phyloP scores from a whole-genome alignment of 495 filamentous ascomycete genomes.

The Haplographium delicatum region DNA sequence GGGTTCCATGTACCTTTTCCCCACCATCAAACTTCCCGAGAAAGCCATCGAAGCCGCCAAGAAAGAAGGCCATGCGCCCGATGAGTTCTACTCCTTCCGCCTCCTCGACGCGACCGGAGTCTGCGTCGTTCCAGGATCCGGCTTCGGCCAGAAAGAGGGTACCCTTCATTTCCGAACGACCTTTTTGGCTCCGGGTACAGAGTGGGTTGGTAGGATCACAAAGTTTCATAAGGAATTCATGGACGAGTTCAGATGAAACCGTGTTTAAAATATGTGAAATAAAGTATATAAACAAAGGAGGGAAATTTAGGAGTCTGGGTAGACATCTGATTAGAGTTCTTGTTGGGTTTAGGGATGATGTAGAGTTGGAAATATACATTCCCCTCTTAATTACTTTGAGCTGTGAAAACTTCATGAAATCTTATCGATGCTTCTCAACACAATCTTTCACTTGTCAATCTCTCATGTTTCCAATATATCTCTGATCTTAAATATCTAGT shows the following conservation, averaged over 20 bases:
- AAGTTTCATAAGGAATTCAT: constrained; percentile 92
- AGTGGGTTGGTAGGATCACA: constrained; percentile 84
- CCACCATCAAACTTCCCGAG: constrained; percentile 71
- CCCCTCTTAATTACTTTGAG: no score
- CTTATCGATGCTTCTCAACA: no score
- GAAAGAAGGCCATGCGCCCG: constrained; percentile 66
- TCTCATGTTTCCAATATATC: no score
- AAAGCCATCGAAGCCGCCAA: constrained; percentile 72
- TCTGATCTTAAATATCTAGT: no score
- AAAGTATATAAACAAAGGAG: no score
- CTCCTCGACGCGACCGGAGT: constrained; percentile 91
- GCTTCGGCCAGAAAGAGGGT: constrained; percentile 91
- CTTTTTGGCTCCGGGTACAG: constrained; percentile 91
- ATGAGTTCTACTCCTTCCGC: constrained; percentile 90
- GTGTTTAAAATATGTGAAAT: no score
- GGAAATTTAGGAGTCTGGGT: no score
- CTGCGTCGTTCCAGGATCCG: constrained; percentile 87
- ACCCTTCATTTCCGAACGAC: constrained; percentile 94
- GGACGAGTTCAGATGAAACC: constrained; percentile 63
- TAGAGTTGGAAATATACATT: no score
- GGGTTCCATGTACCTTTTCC: constrained; percentile 98
- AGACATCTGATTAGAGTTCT: no score
- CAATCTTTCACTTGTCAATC: no score
- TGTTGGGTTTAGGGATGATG: no score
- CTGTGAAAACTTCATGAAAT: no score